Base-by-base conservation (phyloP, 1,139 yeast species). In the Yamadazyma aaseri region DNA sequence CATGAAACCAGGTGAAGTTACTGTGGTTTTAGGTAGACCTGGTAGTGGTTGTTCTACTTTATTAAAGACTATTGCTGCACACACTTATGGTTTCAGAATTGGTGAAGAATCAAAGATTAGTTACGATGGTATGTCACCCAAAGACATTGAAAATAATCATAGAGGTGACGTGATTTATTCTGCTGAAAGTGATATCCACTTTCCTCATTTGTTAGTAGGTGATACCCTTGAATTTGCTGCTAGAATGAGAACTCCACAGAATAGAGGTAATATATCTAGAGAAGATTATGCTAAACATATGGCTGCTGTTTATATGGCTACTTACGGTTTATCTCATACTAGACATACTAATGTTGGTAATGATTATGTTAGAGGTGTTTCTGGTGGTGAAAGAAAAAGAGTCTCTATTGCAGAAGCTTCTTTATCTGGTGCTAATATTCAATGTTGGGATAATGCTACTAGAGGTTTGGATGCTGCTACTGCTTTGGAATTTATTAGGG, bases 401-500 rank as follows among this genome's bases (percentile, higher is more conserved):
- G 73, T 67, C 20, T 64, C 71, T 4, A 66, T 67, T 42, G 71
- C 71, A 14, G 73, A 67, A 46, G 71, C 55, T 6, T 56, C 65
- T 6, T 50, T 65, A 33, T 53, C 59, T 40, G 65, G 67, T 17
- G 60, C 71, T 8, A 58, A 55, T 35, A 34, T 67, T 9, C 71
- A 74, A 52, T 75, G 81, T 54, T 76, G 82, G 82, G 82, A 76
- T 55, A 76, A 76, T 43, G 76, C 81, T 4, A 76, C 81, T 6
- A 68, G 81, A 58, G 82, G 82, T 42, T 59, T 76, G 41, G 82
- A 76, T 55, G 67, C 81, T 4, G 77, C 81, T 9, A 74, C 81
- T 18, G 81, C 82, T 2, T 63, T 83, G 39, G 95, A 86, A 58
- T 86, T 84, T 47, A 71, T 80, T 37, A 71, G 78, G 49, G 81